Conservation (phyloP, 495 filamentous ascomycete genomes). For the Hyaloscypha hepaticicola region DNA sequence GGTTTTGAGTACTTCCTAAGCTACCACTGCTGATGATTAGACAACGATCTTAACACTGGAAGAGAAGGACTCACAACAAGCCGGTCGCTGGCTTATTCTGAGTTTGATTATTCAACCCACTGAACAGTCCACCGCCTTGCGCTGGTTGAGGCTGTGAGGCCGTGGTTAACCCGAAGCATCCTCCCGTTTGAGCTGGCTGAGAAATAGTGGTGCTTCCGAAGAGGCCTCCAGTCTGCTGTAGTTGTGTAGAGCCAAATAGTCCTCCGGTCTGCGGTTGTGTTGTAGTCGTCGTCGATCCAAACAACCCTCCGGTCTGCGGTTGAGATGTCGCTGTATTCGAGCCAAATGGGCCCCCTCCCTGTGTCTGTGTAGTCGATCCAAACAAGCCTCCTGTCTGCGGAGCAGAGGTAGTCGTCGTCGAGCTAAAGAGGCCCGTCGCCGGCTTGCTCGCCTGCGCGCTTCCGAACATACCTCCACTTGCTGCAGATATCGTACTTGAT, state of each 20-base stretch:
- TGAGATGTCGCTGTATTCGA: conserved; percentile 35
- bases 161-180: too few relatives aligned
- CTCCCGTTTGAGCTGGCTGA: conserved; percentile 31
- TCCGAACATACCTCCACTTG: conserved; percentile 44
- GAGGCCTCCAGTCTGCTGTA: conserved; percentile 31
- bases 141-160: too few relatives aligned
- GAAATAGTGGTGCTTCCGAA: conserved; percentile 37
- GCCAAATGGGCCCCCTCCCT: conserved; percentile 41
- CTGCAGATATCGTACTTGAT: conserved; percentile 29
- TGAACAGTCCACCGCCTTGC: conserved; percentile 36
- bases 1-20: conserved; percentile 40
- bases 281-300: conserved; percentile 36
- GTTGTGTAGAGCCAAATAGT: conserved; percentile 34
- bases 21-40: conserved; percentile 26
- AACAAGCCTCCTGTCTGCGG: conserved; percentile 38
- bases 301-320: conserved; percentile 37
- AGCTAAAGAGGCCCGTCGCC: conserved; percentile 47
- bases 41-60: neutral
- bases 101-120: conserved; percentile 33
- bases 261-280: conserved; percentile 29
- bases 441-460: conserved; percentile 35
- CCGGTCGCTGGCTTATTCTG: conserved; percentile 32
- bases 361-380: conserved; percentile 35
- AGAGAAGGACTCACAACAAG: conserved; percentile 29
- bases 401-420: conserved; percentile 37